Base-by-base conservation (phyloP, 768 basidiomycete genomes). In the Rhodotorula sphaerocarpa region DNA sequence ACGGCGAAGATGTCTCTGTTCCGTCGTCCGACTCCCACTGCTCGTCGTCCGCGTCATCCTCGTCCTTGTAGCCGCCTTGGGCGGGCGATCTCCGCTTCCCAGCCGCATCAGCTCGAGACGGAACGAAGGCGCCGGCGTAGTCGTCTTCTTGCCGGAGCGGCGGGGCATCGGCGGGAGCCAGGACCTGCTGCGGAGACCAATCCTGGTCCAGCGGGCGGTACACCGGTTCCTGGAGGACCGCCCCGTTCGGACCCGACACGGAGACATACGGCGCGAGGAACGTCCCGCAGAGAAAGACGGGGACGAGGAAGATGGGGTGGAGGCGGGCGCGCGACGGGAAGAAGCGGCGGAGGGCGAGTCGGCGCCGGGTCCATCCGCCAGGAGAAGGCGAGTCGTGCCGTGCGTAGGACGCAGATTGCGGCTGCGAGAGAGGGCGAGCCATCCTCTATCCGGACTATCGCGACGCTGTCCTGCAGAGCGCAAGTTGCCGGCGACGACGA, bases 221-320 rank as follows among this genome's bases (percentile, higher is more conserved):
- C 14, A 63, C 50, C 7, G 61, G 66, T 4, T 60, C 63, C 16
- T 36, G 50, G 5, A 55, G n/a, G n/a, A n/a, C n/a, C n/a, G n/a
- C n/a, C n/a, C n/a, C n/a, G n/a, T n/a, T n/a, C n/a, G n/a, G n/a
- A n/a, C n/a, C n/a, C n/a, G n/a, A n/a, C n/a, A n/a, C n/a, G n/a
- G 28, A 7, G 47, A 48, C 5, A 33, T 50, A 58, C 27, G 62
- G 62, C 0, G 62, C 34, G 45, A 63, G 50, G 42, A 57, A 18
- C 46, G 47, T 36, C 39, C 67, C 67, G 43, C 57, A 39, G 51
- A 68, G 55, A 59, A 68, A 68, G 56, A 68, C 62, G 55, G 67
- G 67, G 30, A 68, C 30, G 34, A 68, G 62, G 52, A 64, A 36
- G 55, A 68, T 39, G 27, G 67, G 67, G 48, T 68, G 67, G 18